Evolutionary conservation across 208 protist species (phyloP).

Genomic region (Trypanosoma lewisi): DNA sequence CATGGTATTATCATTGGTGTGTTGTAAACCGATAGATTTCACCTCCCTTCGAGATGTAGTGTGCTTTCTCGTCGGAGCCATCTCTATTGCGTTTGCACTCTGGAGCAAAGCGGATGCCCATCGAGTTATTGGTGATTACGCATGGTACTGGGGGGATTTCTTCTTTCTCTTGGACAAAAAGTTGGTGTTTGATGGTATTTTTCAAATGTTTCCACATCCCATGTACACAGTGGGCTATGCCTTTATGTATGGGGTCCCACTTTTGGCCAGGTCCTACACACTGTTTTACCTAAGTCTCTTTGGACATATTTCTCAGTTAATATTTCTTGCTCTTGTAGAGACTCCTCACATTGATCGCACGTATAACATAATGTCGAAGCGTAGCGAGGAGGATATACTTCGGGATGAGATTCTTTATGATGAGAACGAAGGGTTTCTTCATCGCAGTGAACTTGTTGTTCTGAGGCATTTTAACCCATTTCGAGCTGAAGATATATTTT

Average conservation of each 20-base stretch:
- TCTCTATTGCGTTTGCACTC: slow-evolving; percentile 83
- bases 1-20: slow-evolving; percentile 66
- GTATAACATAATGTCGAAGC: slow-evolving; percentile 35
- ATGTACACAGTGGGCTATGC: slow-evolving; percentile 96
- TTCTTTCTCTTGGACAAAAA: slow-evolving; percentile 94
- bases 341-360: slow-evolving; percentile 90
- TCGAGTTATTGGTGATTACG: slow-evolving; percentile 94
- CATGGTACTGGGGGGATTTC: slow-evolving; percentile 97
- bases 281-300: slow-evolving; percentile 92
- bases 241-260: slow-evolving; percentile 92
- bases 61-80: slow-evolving; percentile 63
- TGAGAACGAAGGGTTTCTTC: slow-evolving; percentile 44
- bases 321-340: slow-evolving; percentile 92
- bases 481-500: slow-evolving; percentile 75
- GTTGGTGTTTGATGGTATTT: slow-evolving; percentile 94
- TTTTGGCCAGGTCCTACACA: slow-evolving; percentile 91
- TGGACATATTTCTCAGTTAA: slow-evolving; percentile 90
- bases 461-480: slow-evolving; percentile 81
- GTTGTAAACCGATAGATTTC: slow-evolving; percentile 44
- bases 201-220: slow-evolving; percentile 93
- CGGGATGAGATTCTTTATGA: slow-evolving; percentile 50
- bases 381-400: slow-evolving; percentile 37
- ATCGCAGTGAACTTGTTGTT: slow-evolving; percentile 62
- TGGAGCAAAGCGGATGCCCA: slow-evolving; percentile 95
- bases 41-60: slow-evolving; percentile 46